These are phyloP conservation scores for Penicillium glabrum DNA, from an alignment of 2,329 filamentous ascomycete genomes.

Conservation along the genomic window DNA sequence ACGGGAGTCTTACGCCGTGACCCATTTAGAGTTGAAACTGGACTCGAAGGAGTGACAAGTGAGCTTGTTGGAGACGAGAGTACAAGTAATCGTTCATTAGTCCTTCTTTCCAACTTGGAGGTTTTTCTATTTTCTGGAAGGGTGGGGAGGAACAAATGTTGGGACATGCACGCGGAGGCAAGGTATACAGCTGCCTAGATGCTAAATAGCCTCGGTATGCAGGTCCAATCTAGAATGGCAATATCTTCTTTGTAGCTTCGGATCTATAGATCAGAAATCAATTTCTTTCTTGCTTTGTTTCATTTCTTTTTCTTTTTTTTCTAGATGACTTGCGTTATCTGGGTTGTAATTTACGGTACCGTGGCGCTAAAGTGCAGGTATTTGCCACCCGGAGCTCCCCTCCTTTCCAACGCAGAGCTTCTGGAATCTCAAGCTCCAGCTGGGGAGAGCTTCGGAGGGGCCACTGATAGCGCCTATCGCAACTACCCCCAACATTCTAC, in stretches of 20 bases:
- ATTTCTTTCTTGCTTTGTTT: neutral
- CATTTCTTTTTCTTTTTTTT: neutral
- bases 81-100: neutral
- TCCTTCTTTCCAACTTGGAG: neutral
- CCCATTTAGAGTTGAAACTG: neutral
- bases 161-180: neutral
- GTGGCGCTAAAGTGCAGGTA: conserved; percentile 9
- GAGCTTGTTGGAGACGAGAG: neutral
- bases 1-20: neutral
- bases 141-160: neutral
- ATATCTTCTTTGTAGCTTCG: neutral
- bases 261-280: neutral
- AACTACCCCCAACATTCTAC: neutral
- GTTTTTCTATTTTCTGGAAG: neutral
- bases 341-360: conserved; percentile 8
- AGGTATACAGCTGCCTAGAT: neutral
- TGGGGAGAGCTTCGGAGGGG: conserved; percentile 29
- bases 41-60: neutral
- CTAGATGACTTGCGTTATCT: neutral
- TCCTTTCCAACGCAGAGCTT: conserved; percentile 19
- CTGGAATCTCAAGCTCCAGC: conserved; percentile 21
- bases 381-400: conserved; percentile 26
- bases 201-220: neutral
- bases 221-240: neutral
- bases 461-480: conserved; percentile 29